Evolutionary conservation across 495 filamentous ascomycete genomes (phyloP).

Genomic region (Daldinia bambusicola): DNA sequence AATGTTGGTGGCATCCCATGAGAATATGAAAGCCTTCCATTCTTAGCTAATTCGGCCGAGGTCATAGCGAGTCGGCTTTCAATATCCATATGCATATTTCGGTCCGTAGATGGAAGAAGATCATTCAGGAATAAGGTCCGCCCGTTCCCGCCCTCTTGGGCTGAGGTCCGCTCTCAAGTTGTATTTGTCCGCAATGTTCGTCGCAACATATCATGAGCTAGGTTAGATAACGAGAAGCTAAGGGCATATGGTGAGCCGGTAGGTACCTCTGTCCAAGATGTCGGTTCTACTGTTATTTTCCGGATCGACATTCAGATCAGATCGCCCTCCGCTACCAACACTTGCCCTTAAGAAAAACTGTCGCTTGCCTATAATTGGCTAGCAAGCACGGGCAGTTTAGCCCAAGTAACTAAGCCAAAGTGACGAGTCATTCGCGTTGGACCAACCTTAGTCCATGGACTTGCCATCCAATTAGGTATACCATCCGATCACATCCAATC

Average conservation of each 20-base stretch:
- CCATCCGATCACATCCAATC: constrained; percentile 8
- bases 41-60: constrained; percentile 16
- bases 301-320: constrained; percentile 24
- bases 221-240: constrained; percentile 7
- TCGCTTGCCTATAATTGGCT: constrained; percentile 28
- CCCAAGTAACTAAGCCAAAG: constrained; percentile 12
- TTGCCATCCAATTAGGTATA: constrained; percentile 20
- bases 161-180: constrained; percentile 9
- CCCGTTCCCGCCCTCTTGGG: neutral
- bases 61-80: neutral
- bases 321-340: constrained; percentile 22
- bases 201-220: constrained; percentile 9
- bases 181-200: constrained; percentile 8
- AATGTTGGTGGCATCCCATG: neutral
- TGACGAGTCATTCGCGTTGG: constrained; percentile 24
- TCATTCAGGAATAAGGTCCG: constrained; percentile 17
- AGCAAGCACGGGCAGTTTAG: neutral
- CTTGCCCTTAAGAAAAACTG: constrained; percentile 4
- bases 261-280: constrained; percentile 12
- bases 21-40: constrained; percentile 20
- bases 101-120: constrained; percentile 4
- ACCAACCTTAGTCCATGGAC: neutral
- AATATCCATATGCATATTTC: neutral
- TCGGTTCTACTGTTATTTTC: constrained; percentile 20
- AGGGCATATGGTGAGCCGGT: neutral